Base-by-base conservation (phyloP, 2,329 filamentous ascomycete species). In the Cladobotryum protrusum region DNA sequence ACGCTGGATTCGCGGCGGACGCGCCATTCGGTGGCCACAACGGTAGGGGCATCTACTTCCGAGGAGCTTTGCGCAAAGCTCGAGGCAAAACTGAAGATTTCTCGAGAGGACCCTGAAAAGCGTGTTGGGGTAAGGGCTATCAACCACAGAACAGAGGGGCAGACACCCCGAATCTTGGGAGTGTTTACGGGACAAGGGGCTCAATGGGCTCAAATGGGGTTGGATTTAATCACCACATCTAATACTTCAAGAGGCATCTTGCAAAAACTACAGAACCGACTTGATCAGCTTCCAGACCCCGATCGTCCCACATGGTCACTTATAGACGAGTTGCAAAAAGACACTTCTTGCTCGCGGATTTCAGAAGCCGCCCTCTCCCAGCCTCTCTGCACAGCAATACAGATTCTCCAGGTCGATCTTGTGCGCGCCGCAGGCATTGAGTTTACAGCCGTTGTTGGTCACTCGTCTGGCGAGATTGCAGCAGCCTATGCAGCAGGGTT, bases 391-490 rank as follows among this genome's bases (percentile, higher is more conserved):
- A 66, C 64, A 1, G 63, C 59, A 1, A 33, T 66, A 1, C 61
- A 65, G 48, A 49, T 63, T 5, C 55, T 56, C 1, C 46, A 67
- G 2, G 57, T 67, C 17, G 58, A 66, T 17, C 53, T 61, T 3
- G 53, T 65, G 3, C 39, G 47, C 1, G 53, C 59, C 0, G 64
- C 63, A 7, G 65, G 65, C 5, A 49, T 75, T 11, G 39, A 44
- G 1, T 65, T 70, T 14, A 39, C 49, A 3, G 65, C 64, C 2
- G 70, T 73, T 0, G 64, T 75, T 3, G 74, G 75, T 3, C 75
- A 77, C 54, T 76, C 73, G 0, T 72, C 69, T 1, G 75, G 75
- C 1, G 75, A 78, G 54, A 75, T 77, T n/a, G 73, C 60, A 0
- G 74, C 74, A 0, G 76, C 72, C 0, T 79, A 76, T 53, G 73